Evolutionary conservation across 768 basidiomycete species (phyloP), one percentile per base, ranked within the genome.

Genomic region (Plicaturopsis crispa): DNA sequence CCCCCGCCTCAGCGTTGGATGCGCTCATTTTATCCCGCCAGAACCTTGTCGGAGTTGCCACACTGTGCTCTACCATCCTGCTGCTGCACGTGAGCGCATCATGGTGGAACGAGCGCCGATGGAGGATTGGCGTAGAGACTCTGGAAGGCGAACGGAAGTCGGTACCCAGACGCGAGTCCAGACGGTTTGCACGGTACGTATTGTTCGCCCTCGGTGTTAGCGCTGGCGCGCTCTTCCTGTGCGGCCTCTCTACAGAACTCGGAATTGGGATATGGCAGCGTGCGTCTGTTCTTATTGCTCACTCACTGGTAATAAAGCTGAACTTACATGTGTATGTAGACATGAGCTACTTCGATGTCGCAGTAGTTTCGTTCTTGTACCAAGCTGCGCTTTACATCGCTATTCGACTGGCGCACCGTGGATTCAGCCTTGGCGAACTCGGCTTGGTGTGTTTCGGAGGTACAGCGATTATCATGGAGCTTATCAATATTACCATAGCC

Each of bases 361-460:
- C 73, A 11, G 63, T 84, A 17, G 73, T 75, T 24, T 78, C 89
- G 2, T 53, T 85, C 31, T 90, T 93, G 62, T 96, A 84, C 57
- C 96, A 97, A 55, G 84, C 92, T 53, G 78, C 89, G 36, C 66
- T 98, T 33, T 99, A 98, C 57, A 69, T 85, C 33, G 85, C 86
- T 30, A 71, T 96, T 30, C 76, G 96, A 17, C 70, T 99, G 31
- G 93, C 92, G 4, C 85, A 96, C 50, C 76, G 85, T n/a, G 88
- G 87, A 8, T 93, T 98, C 61, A 98, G 93, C 0, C 72, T 99
- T 1, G 96, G 96, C 22, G 96, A 99, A 56, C 72, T 98, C 13
- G 84, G 83, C 18, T 62, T 97, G 18, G 87, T 94, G 13, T 84
- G 82, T 31, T 88, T 89, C 47, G 90, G 91, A 30, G 91, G 86